Evolutionary conservation across 208 protist genomes (phyloP).

Genomic region (Leishmania major): DNA sequence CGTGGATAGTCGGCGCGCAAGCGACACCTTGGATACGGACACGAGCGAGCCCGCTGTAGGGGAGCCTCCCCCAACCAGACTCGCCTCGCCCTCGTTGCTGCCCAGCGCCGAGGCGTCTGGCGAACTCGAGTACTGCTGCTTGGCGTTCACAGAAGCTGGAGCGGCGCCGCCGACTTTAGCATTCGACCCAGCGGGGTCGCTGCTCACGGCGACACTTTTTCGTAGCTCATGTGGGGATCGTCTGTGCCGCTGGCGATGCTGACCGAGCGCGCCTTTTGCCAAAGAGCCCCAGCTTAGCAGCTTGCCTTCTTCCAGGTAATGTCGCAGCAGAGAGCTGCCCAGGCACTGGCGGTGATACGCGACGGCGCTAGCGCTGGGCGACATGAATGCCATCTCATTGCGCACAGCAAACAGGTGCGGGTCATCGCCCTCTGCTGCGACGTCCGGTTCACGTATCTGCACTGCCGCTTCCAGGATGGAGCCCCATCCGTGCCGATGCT

Average conservation of each 20-base stretch:
- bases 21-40: neutral
- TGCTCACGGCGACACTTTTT: neutral
- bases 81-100: neutral
- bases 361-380: conserved; percentile 9
- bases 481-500: neutral
- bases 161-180: neutral
- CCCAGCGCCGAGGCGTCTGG: neutral
- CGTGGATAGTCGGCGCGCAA: neutral
- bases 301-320: conserved; percentile 36
- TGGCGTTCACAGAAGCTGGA: no score
- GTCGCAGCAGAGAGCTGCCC: conserved; percentile 21
- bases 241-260: conserved; percentile 1
- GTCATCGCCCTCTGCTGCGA: conserved; percentile 6
- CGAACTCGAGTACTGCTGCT: neutral
- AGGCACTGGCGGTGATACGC: conserved; percentile 13
- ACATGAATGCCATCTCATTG: conserved; percentile 11
- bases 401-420: conserved; percentile 16
- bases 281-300: conserved; percentile 42
- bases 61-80: neutral
- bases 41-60: neutral
- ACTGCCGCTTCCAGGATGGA: conserved; percentile 4
- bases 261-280: conserved; percentile 39
- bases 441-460: conserved; percentile 7
- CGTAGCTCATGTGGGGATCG: neutral
- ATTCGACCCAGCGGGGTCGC: neutral